These are phyloP conservation scores for Firmiana major DNA, from an alignment of 345 rosid genomes.

Conservation along the genomic window DNA sequence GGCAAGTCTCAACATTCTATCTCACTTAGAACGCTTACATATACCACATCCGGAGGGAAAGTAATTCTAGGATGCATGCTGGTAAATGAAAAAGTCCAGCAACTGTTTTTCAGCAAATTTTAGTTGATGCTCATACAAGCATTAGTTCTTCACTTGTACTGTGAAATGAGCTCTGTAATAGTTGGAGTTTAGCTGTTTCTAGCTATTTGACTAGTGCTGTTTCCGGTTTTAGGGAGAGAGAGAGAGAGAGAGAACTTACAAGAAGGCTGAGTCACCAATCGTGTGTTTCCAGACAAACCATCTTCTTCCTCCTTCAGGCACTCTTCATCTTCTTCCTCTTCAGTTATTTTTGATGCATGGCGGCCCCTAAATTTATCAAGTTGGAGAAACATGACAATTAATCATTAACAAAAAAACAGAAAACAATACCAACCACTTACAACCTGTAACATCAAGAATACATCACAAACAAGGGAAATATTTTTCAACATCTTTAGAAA, in stretches of 20 bases:
- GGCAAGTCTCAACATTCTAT: no score
- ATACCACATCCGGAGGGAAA: neutral
- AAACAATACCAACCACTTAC: neutral
- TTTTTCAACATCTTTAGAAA: neutral
- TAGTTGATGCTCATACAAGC: no score
- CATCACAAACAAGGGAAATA: neutral
- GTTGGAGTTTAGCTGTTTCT: neutral
- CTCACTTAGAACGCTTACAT: neutral
- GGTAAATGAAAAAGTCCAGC: neutral
- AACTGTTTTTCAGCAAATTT: neutral
- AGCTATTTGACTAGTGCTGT: neutral
- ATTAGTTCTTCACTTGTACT: no score
- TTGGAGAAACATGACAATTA: neutral
- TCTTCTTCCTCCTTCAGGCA: conserved; percentile 93
- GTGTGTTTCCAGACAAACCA: conserved; percentile 74
- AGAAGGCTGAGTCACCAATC: conserved; percentile 90
- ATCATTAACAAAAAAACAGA: neutral
- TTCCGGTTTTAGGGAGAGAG: no score
- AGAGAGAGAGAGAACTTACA: conserved; percentile 44
- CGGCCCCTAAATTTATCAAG: conserved; percentile 56
- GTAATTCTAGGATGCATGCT: neutral
- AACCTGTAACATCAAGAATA: neutral
- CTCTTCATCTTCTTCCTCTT: conserved; percentile 99
- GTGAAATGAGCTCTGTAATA: no score
- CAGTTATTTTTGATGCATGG: conserved; percentile 92